Evolutionary conservation across 1,284 basidiomycete genomes (phyloP), one percentile per base, ranked within the genome.

Genomic region (Tausonia pullulans): DNA sequence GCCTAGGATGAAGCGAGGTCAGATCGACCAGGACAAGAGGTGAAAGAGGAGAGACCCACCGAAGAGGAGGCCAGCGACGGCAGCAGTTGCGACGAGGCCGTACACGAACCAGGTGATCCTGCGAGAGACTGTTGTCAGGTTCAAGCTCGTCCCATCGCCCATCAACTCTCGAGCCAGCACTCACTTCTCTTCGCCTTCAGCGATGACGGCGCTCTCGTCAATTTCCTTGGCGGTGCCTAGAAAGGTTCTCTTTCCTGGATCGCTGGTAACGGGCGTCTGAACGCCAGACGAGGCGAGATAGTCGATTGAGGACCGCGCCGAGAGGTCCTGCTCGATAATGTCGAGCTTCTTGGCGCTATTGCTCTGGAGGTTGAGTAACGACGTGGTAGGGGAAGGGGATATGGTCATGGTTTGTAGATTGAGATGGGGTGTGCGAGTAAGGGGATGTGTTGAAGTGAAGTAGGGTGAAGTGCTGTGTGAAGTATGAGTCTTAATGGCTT

Each of bases 11-110:
- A 46, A 49, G n/a, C 43, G 43, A 52, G 13, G 27, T 10, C 6
- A 41, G 46, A 45, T 62, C 52, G 9, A 51, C 14, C 4, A 58
- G 16, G 45, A 44, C 13, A 16, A 43, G 39, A 16, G 5, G 54
- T 57, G 54, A 46, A 49, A 54, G 50, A 51, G 14, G 27, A 27
- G 27, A 27, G 44, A 76, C 83, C 58, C 67, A 86, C 87, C 87
- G 69, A 90, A 90, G 8, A 88, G 79, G 54, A 89, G 72, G 10
- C 87, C 87, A n/a, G 85, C 87, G 63, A 90, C 84, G 62, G 73
- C 71, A 10, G 74, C 73, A 3, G 69, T 62, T 11, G 68, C 66
- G 16, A 74, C 72, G 16, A 75, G 67, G 7, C 62, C 64, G 69
- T 68, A 69, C 5, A 75, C 72, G 53, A 73, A 75, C 11, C 45